These are phyloP conservation scores for Alternaria tenuissima DNA, from an alignment of 2,329 filamentous ascomycete species.

Conservation along the genomic window DNA sequence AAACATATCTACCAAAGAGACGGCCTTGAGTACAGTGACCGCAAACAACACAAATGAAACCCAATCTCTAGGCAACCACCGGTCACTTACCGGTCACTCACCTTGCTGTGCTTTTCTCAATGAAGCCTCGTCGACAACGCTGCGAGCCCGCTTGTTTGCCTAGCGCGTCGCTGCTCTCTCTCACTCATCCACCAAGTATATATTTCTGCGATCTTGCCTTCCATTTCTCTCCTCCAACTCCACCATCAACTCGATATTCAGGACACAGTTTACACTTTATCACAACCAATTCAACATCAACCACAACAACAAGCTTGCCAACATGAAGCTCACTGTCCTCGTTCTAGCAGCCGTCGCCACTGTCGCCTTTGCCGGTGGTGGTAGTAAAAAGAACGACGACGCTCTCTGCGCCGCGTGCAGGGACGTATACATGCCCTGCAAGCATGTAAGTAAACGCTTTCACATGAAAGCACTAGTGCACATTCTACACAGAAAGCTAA, in stretches of 20 bases:
- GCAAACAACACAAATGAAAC: neutral
- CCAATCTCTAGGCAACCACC: neutral
- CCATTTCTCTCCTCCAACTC: neutral
- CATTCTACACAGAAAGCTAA: neutral
- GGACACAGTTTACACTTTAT: neutral
- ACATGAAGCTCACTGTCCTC: constrained; percentile 5
- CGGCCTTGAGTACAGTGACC: too few relatives aligned
- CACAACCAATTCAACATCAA: neutral
- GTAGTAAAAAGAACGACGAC: too few relatives aligned
- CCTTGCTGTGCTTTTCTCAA: neutral
- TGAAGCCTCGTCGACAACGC: neutral
- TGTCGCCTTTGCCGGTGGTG: neutral
- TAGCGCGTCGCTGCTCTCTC: neutral
- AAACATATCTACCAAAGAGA: neutral
- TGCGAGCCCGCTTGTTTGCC: neutral
- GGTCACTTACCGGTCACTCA: neutral
- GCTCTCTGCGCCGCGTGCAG: neutral
- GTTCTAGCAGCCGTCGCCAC: neutral
- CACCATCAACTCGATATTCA: neutral
- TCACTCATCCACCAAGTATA: neutral
- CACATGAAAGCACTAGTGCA: neutral
- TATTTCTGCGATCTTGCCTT: neutral
- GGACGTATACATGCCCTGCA: neutral
- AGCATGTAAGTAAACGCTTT: neutral
- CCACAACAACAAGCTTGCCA: neutral